These are phyloP conservation scores for Nakazawaea wyomingensis DNA, from an alignment of 805 yeast species.

Conservation along the genomic window DNA sequence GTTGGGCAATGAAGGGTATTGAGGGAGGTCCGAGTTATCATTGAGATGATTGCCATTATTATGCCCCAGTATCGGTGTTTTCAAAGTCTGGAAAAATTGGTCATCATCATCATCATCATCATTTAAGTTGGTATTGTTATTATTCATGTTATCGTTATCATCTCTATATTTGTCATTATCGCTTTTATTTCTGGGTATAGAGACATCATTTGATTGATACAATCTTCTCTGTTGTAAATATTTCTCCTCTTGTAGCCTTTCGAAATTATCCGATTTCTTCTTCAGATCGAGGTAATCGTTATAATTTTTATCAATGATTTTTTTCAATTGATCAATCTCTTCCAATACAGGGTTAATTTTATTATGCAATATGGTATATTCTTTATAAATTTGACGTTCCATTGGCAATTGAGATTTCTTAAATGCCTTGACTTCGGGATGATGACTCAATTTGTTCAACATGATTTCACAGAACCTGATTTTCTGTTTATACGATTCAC, in stretches of 20 bases:
- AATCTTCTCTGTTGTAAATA: constrained; percentile 8
- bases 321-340: constrained; percentile 26
- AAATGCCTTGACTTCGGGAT: constrained; percentile 35
- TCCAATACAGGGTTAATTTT: constrained; percentile 23
- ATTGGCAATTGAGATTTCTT: constrained; percentile 19
- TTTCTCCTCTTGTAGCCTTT: constrained; percentile 10
- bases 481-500: constrained; percentile 51
- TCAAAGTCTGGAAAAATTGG: constrained; percentile 5
- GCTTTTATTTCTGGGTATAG: background rate
- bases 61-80: background rate
- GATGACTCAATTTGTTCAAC: constrained; percentile 39
- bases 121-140: background rate
- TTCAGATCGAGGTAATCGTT: constrained; percentile 18
- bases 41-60: background rate
- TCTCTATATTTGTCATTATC: constrained; percentile 3
- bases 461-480: constrained; percentile 55
- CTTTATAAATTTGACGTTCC: constrained; percentile 21
- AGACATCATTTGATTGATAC: background rate
- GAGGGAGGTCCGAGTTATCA: background rate
- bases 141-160: background rate
- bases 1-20: background rate
- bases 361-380: constrained; percentile 20
- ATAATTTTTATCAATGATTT: constrained; percentile 22
- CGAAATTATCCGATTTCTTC: constrained; percentile 13
- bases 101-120: constrained; percentile 8